phyloP scores from a whole-genome alignment of 441 rosid species.

The Gossypium davidsonii region DNA sequence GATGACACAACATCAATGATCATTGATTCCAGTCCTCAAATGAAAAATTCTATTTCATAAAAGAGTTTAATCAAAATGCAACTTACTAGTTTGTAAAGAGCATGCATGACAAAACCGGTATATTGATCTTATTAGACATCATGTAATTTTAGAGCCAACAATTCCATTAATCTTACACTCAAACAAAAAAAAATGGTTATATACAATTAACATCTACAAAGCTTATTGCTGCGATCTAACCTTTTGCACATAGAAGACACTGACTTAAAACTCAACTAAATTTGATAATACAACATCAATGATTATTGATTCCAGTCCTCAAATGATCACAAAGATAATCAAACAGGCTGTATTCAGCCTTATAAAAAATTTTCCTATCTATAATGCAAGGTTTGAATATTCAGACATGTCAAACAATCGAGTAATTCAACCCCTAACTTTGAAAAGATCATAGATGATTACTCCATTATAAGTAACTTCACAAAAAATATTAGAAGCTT shows the following conservation, averaged over 20 bases:
- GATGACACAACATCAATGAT: neutral
- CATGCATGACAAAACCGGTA: neutral
- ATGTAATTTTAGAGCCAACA: neutral
- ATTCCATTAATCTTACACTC: neutral
- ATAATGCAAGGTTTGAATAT: neutral
- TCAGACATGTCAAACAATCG: neutral
- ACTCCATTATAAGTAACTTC: neutral
- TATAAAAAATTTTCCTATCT: neutral
- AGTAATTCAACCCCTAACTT: neutral
- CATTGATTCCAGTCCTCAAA: neutral
- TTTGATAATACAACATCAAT: neutral
- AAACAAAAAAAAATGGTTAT: neutral
- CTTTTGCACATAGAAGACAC: neutral
- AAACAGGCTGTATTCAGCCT: neutral
- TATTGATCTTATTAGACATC: neutral
- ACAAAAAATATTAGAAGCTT: slow-evolving; percentile 3
- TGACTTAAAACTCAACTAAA: neutral
- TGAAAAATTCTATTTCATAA: neutral
- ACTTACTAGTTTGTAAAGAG: neutral
- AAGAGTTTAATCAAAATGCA: no score
- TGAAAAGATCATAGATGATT: neutral
- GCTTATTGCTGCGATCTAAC: neutral
- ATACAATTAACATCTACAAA: neutral
- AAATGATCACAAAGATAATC: neutral
- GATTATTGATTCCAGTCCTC: neutral